Evolutionary conservation across 768 basidiomycete species (phyloP), one percentile per base, ranked within the genome.

Genomic region (Filobasidium wieringae): DNA sequence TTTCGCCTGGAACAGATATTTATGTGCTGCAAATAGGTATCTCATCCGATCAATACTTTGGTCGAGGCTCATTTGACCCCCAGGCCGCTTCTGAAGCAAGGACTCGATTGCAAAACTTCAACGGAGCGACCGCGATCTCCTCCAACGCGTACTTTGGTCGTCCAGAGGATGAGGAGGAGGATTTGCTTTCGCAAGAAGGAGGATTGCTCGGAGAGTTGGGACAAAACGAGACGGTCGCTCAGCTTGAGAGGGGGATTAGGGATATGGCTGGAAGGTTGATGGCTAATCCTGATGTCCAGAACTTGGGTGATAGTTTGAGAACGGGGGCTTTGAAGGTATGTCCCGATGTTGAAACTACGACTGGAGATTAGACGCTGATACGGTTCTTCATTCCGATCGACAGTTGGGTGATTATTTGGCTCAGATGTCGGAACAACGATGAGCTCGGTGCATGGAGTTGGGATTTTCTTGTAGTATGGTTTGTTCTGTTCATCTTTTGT

Each of bases 41-140:
- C 72, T 96, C 92, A 5, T 93, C 90, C 3, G 95, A 97, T 69
- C 90, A 91, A 87, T 96, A 85, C 78, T 97, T 97, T 71, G 89
- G 85, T 24, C 81, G 93, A 39, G 86, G 86, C 50, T 73, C 83
- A 22, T 96, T 95, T 75, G 92, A 97, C 69, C 82, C 88, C 1
- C 67, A 72, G 34, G 78, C 82, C 3, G 67, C 80, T 39, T 75
- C 78, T 45, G 90, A 96, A 75, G 91, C 91, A 5, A 86, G 88
- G 68, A 75, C 79, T 11, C 83, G 93, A 2, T 77, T 96, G 39
- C 81, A 84, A 65, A 77, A 80, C 37, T 99, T 99, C 82, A 82
- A 84, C 66, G 93, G 93, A 11, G 88, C 92, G 14, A 87, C 85
- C 0, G 83, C 88, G 31, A 96, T 97, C 68, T 93, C 90, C 0